phyloP scores from a whole-genome alignment of 345 rosid species.

The Aquilaria yunnanensis region DNA sequence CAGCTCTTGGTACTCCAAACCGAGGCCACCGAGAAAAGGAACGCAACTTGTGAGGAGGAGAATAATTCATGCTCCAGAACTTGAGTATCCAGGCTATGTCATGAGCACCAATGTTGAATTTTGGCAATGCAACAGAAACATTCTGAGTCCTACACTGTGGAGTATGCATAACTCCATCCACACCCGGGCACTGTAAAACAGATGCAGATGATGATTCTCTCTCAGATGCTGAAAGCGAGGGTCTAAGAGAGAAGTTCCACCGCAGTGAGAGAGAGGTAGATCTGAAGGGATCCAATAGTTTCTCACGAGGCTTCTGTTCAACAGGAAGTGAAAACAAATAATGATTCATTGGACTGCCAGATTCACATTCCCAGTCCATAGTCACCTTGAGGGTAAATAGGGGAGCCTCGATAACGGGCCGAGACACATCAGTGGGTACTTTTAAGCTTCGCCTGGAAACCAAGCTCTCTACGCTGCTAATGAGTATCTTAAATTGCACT shows the following conservation, averaged over 20 bases:
- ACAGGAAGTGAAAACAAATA: constrained; percentile 80
- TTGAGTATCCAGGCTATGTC: constrained; percentile 86
- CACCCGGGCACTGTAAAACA: constrained; percentile 16
- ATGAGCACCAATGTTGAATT: constrained; percentile 84
- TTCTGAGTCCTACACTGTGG: constrained; percentile 40
- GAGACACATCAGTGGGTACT: constrained; percentile 45
- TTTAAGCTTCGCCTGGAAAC: constrained; percentile 52
- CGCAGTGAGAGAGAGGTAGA: constrained; percentile 91
- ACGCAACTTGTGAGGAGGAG: constrained; percentile 94
- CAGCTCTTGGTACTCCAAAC: constrained; percentile 76
- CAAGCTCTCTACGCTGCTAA: constrained; percentile 91
- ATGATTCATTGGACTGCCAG: constrained; percentile 88
- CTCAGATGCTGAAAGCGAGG: constrained; percentile 34
- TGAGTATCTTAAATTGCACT: constrained; percentile 64
- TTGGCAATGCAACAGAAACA: constrained; percentile 38
- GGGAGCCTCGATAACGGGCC: constrained; percentile 72
- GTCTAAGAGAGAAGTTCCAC: constrained; percentile 85
- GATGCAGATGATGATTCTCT: constrained; percentile 37
- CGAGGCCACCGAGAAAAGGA: constrained; percentile 91
- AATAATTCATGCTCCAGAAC: constrained; percentile 81
- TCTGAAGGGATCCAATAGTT: constrained; percentile 87
- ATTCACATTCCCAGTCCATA: constrained; percentile 94
- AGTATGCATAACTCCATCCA: constrained; percentile 25
- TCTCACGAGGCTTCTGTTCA: constrained; percentile 80
- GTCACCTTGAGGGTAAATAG: constrained; percentile 72